These are phyloP conservation scores for Russula dissimulans DNA, from an alignment of 768 basidiomycete species.

Conservation along the genomic window DNA sequence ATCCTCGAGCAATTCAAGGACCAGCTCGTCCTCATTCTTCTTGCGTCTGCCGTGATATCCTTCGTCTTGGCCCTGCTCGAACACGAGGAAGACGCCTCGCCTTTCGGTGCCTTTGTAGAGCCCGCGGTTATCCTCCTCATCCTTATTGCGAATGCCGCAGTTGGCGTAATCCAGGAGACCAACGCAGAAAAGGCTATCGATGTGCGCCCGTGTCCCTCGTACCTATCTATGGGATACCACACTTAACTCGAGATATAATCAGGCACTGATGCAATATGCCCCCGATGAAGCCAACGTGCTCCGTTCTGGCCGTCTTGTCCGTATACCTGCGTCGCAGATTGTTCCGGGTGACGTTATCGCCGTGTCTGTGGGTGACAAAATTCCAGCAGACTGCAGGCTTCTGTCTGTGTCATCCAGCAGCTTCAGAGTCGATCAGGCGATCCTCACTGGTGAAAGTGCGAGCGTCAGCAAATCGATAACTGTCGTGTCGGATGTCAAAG, in stretches of 20 bases:
- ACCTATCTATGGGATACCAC: not conserved
- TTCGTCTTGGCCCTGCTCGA: slow-evolving; percentile 89
- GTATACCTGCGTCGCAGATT: slow-evolving; percentile 78
- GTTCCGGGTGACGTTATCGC: slow-evolving; percentile 93
- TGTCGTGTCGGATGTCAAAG: slow-evolving; percentile 58
- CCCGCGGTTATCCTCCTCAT: slow-evolving; percentile 93
- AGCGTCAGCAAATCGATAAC: slow-evolving; percentile 78
- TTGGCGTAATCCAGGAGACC: slow-evolving; percentile 94
- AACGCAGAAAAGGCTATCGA: slow-evolving; percentile 97
- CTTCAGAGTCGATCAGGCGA: slow-evolving; percentile 93
- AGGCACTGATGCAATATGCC: slow-evolving; percentile 96
- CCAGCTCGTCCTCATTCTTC: slow-evolving; percentile 92
- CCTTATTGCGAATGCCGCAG: slow-evolving; percentile 91
- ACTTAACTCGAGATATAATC: not conserved
- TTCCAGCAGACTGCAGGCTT: slow-evolving; percentile 91
- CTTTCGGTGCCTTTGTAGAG: slow-evolving; percentile 87
- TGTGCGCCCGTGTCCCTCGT: slow-evolving; percentile 38
- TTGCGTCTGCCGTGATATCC: slow-evolving; percentile 88
- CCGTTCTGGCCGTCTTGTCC: slow-evolving; percentile 57
- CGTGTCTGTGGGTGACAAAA: slow-evolving; percentile 88
- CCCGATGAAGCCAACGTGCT: slow-evolving; percentile 92
- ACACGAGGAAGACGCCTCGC: slow-evolving; percentile 52
- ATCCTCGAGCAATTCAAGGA: slow-evolving; percentile 99
- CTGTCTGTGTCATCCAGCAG: slow-evolving; percentile 86
- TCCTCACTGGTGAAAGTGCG: slow-evolving; percentile 88